Evolutionary conservation across 148 eudicot genomes (phyloP), one percentile per base, ranked within the genome.

Genomic region (Vaccinium myrtillus): DNA sequence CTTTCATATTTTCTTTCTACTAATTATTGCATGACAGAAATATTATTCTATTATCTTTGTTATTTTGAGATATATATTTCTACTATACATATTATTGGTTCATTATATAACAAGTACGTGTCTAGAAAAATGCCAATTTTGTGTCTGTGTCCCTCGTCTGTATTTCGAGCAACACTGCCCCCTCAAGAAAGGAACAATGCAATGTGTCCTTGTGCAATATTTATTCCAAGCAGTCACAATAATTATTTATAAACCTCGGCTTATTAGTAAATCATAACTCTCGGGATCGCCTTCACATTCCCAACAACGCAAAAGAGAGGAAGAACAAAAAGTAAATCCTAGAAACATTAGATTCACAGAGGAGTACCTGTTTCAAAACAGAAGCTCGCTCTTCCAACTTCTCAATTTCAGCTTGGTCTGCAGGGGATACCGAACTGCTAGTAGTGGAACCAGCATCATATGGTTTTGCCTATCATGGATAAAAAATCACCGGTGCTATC

Each of bases 351-450:
- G 15, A 67, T 48, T 81, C 84, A 71, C 7, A 36, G 51, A 43
- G 78, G 36, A 43, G 75, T 91, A 96, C 98, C 98, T 86, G 90
- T 78, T 89, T 92, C 55, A 96, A 84, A 25, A 63, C 67, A 80
- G 93, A 87, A 30, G 91, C 91, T 70, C 85, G 92, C 81, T 93
- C 97, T 84, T 95, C 96, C 86, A 96, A 85, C 86, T 90, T 88
- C 77, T 89, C 94, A 11, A 87, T 86, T 83, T 93, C 95, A 83
- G 87, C 88, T 85, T 92, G 87, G 84, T 95, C 94, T 59, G 80
- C 89, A 5, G 81, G 87, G 65, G 91, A 86, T 77, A 73, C 82
- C 16, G 94, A 85, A 82, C 82, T 85, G 81, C 78, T 88, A 80
- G 70, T 84, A 27, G 88, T 83, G 75, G 87, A 80, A 79, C 88